Evolutionary conservation across 2,329 filamentous ascomycete species (phyloP).

Genomic region (Teratosphaeria pseudoeucalypti): DNA sequence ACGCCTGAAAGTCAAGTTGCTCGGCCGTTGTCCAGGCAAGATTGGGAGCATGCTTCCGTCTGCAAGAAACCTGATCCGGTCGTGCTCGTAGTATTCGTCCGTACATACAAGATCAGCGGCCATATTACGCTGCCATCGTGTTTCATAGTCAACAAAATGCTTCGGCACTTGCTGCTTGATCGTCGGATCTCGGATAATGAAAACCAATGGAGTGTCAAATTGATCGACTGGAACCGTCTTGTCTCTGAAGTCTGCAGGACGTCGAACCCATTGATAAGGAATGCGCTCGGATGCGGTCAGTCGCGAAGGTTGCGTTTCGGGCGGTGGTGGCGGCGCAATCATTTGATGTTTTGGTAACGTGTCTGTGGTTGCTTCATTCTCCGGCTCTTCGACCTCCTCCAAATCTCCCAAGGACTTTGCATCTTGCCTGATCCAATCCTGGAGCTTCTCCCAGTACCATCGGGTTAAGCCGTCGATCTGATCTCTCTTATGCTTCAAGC

Average conservation of each 20-base stretch:
- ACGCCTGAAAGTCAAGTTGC: background rate
- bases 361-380: background rate
- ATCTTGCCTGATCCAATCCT: background rate
- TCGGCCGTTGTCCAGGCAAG: background rate
- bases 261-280: background rate
- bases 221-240: background rate
- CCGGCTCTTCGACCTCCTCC: background rate
- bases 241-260: background rate
- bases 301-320: background rate
- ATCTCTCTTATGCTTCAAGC: background rate
- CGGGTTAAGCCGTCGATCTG: background rate
- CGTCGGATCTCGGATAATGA: background rate
- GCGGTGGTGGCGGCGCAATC: background rate
- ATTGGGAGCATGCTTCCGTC: background rate
- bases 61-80: background rate
- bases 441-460: background rate
- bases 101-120: background rate
- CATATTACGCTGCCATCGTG: background rate
- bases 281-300: background rate
- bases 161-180: background rate
- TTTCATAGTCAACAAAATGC: background rate
- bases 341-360: background rate
- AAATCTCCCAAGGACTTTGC: background rate
- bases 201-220: background rate
- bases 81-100: background rate